phyloP scores from a whole-genome alignment of 225 moss, liverwort and hornwort species.

The Pleurozium schreberi region DNA sequence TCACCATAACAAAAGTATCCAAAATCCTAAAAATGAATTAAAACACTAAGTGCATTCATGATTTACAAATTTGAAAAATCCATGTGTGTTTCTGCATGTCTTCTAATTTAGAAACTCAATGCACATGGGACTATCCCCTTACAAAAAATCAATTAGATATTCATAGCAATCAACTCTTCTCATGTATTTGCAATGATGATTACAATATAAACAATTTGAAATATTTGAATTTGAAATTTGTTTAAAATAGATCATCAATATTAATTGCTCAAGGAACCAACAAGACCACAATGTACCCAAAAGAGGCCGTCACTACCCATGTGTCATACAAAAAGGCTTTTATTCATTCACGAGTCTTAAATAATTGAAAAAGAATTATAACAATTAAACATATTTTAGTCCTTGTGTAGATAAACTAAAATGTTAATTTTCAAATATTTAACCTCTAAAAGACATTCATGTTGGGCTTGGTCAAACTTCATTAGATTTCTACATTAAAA shows the following conservation, averaged over 20 bases:
- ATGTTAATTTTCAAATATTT: neutral
- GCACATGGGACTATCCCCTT: no score
- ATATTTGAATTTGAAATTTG: neutral
- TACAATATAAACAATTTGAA: neutral
- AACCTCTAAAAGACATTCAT: neutral
- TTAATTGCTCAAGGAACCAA: neutral
- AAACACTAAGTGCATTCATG: neutral
- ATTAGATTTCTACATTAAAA: neutral
- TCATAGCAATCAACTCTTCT: neutral
- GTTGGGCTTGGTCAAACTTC: neutral
- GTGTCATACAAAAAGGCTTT: neutral
- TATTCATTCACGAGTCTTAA: neutral
- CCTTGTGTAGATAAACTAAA: neutral
- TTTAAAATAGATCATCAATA: neutral
- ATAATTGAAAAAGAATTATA: neutral
- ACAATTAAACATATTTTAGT: neutral
- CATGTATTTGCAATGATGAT: neutral
- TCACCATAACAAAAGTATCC: accelerated
- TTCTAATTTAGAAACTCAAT: neutral
- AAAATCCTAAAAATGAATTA: neutral
- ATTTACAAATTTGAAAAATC: neutral
- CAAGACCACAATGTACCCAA: no score
- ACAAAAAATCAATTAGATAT: no score
- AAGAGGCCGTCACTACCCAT: no score
- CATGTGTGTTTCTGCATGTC: accelerated